These are phyloP conservation scores for Phytophthora sp. DNA, from an alignment of 352 stramenopile species.

Conservation along the genomic window DNA sequence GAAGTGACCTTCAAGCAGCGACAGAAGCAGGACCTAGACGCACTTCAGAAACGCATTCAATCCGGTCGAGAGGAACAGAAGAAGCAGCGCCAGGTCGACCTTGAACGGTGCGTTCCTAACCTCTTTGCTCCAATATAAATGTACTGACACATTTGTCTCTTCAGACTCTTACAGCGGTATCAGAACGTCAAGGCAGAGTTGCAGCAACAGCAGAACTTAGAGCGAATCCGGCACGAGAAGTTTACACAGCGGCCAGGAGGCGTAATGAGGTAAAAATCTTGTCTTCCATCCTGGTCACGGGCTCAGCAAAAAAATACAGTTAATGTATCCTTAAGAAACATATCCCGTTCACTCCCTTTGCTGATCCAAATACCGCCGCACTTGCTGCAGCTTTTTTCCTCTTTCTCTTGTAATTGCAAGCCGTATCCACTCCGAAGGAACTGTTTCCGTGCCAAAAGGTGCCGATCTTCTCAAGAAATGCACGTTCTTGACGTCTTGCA, in stretches of 20 bases:
- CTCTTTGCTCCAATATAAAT: background rate
- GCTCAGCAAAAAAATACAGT: background rate
- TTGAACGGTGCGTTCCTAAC: conserved; percentile 75
- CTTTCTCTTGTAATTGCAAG: conserved; percentile 2
- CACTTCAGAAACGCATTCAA: conserved; percentile 95
- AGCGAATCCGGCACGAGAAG: conserved; percentile 90
- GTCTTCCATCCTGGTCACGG: background rate
- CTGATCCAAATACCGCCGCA: conserved; percentile 6
- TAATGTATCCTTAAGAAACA: conserved; percentile 30
- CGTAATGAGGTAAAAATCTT: conserved; percentile 25
- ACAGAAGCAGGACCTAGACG: conserved; percentile 93
- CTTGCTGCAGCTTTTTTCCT: background rate
- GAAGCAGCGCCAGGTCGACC: conserved; percentile 93
- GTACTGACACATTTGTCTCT: background rate
- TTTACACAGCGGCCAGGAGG: conserved; percentile 55
- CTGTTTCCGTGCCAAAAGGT: too few relatives aligned
- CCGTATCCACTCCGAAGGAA: background rate
- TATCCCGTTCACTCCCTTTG: conserved; percentile 15
- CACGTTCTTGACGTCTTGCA: background rate
- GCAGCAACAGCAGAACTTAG: conserved; percentile 94
- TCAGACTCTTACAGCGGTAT: conserved; percentile 91
- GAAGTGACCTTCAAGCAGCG: conserved; percentile 95
- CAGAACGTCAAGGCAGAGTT: conserved; percentile 96
- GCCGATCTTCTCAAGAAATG: conserved; percentile 17
- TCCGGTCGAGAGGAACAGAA: conserved; percentile 94